Evolutionary conservation across 805 yeast species (phyloP).

Genomic region (Yarrowia divulgata): DNA sequence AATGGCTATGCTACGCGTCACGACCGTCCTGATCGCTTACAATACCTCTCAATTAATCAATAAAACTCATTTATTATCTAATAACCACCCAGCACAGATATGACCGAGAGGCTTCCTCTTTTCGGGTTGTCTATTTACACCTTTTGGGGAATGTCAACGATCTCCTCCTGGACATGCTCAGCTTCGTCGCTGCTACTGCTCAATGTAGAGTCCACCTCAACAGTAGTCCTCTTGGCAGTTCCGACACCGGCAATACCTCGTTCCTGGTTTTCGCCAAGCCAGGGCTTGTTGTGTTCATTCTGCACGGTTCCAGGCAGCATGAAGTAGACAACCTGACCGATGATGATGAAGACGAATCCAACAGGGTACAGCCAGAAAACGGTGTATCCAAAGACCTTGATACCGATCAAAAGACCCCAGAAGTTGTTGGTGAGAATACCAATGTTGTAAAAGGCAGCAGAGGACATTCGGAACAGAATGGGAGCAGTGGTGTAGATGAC

Average conservation of each 20-base stretch:
- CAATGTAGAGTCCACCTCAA: slow-evolving; percentile 13
- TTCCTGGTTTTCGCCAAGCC: slow-evolving; percentile 51
- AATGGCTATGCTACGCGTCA: too few species aligned
- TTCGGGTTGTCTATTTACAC: not conserved
- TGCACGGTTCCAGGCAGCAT: slow-evolving; percentile 49
- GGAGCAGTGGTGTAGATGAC: slow-evolving; percentile 55
- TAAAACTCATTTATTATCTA: slow-evolving; percentile 17
- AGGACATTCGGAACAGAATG: slow-evolving; percentile 55
- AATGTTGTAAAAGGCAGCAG: slow-evolving; percentile 57
- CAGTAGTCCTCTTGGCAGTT: slow-evolving; percentile 45
- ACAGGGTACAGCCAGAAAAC: slow-evolving; percentile 58
- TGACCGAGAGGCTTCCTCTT: not conserved
- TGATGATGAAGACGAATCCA: slow-evolving; percentile 55
- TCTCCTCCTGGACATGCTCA: slow-evolving; percentile 7
- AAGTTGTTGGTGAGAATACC: slow-evolving; percentile 56
- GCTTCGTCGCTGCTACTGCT: slow-evolving; percentile 31
- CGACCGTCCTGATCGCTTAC: too few species aligned
- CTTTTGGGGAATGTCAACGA: slow-evolving; percentile 3
- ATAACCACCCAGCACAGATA: slow-evolving; percentile 23
- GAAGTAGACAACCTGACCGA: slow-evolving; percentile 55
- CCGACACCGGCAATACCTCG: slow-evolving; percentile 48
- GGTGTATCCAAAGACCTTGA: slow-evolving; percentile 55
- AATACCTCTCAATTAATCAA: not conserved
- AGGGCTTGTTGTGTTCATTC: slow-evolving; percentile 56
- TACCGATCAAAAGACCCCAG: slow-evolving; percentile 57